Conservation (phyloP, 2,329 filamentous ascomycete genomes). For the Trichoderma gracile region DNA sequence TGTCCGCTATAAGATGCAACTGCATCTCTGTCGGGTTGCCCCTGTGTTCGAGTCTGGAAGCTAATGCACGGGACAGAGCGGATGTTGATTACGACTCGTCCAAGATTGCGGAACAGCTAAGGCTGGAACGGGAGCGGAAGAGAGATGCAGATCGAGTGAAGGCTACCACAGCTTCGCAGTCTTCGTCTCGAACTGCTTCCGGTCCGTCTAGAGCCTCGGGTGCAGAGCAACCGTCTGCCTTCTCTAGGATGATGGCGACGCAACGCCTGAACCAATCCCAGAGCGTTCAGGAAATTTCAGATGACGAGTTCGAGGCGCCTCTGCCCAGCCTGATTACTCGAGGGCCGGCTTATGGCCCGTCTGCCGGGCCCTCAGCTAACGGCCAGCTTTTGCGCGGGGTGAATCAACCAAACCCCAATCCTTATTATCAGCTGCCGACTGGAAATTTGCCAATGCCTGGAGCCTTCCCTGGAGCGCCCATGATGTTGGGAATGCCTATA, state of each 20-base stretch:
- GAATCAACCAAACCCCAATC: background rate
- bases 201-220: background rate
- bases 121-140: conserved; percentile 37
- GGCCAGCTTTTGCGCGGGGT: background rate
- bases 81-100: conserved; percentile 38
- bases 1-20: background rate
- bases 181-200: background rate
- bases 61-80: conserved; percentile 35
- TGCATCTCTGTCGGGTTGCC: background rate
- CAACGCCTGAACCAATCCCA: conserved; percentile 25
- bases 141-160: conserved; percentile 35
- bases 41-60: background rate
- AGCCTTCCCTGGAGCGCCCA: background rate
- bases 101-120: conserved; percentile 40
- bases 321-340: background rate
- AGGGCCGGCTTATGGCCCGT: too few species aligned
- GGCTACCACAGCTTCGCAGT: conserved; percentile 33
- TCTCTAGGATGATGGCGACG: conserved; percentile 26
- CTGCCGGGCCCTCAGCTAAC: background rate
- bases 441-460: conserved; percentile 15
- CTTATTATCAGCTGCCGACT: background rate
- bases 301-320: background rate
- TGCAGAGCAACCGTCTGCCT: conserved; percentile 14
- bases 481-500: background rate
- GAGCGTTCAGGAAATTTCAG: background rate